A percentile compares a stretch with the other conserved stretches of the same genome.
Evolutionary conservation across 179 eudicot species (phyloP).

Genomic region (Spergularia azorica): DNA sequence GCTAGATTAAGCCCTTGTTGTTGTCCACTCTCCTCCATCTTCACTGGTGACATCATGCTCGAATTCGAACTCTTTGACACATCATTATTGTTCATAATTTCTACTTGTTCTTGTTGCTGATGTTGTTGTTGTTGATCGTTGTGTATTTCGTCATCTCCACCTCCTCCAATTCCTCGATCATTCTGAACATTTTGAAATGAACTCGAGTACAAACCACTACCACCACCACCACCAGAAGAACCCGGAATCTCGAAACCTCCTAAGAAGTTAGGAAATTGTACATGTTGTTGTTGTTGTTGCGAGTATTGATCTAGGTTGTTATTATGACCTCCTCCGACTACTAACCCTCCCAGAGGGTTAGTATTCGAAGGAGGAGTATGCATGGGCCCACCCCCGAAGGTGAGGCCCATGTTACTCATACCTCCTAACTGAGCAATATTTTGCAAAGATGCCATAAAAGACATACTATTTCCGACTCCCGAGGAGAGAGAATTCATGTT

Average conservation of each 20-base stretch:
- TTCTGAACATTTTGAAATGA: constrained; percentile 19
- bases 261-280: constrained; percentile 33
- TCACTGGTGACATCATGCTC: constrained; percentile 22
- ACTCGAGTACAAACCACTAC: constrained; percentile 24
- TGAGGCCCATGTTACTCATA: constrained; percentile 34
- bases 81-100: neutral
- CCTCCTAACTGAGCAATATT: constrained; percentile 43
- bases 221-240: constrained; percentile 17
- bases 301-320: constrained; percentile 22
- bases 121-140: neutral
- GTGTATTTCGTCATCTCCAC: neutral
- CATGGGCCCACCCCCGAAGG: constrained; percentile 27
- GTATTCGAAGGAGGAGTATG: constrained; percentile 18
- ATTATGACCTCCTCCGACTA: neutral
- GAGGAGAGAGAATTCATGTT: constrained; percentile 15
- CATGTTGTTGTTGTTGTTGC: constrained; percentile 9
- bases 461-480: constrained; percentile 4
- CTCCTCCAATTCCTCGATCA: constrained; percentile 6
- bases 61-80: constrained; percentile 22
- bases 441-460: constrained; percentile 41
- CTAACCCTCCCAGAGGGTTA: constrained; percentile 17
- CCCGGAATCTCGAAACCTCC: constrained; percentile 41
- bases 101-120: neutral
- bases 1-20: constrained; percentile 27
- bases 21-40: constrained; percentile 35